Evolutionary conservation across 1,139 yeast species (phyloP).

Genomic region (Sporopachydermia cereana): DNA sequence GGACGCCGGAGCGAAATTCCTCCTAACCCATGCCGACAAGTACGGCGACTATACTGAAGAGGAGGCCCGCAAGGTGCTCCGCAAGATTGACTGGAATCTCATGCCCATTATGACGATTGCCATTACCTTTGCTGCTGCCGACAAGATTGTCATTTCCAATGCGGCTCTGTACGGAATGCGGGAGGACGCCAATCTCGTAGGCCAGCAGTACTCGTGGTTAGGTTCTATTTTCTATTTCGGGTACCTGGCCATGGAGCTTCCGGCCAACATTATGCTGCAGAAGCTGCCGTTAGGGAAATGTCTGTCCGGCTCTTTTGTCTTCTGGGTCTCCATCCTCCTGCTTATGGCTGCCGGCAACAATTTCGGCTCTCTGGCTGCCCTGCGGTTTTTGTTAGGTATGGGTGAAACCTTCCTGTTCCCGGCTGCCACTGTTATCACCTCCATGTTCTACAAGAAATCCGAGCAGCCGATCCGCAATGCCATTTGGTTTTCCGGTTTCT

Average conservation of each 20-base stretch:
- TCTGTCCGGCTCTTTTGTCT: constrained; percentile 8
- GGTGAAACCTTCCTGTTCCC: constrained; percentile 41
- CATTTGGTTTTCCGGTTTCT: constrained; percentile 43
- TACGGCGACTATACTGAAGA: constrained; percentile 15
- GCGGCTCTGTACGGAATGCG: constrained; percentile 35
- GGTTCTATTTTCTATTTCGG: constrained; percentile 37
- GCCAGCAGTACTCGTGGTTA: constrained; percentile 37
- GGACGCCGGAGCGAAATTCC: constrained; percentile 1
- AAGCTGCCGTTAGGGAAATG: constrained; percentile 17
- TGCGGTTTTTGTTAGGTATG: constrained; percentile 36
- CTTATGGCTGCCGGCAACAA: constrained; percentile 9
- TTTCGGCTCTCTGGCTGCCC: constrained; percentile 14
- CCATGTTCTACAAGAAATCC: constrained; percentile 41
- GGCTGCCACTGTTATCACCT: constrained; percentile 39
- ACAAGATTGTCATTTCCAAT: constrained; percentile 30
- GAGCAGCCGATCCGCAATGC: constrained; percentile 39
- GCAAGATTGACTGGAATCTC: constrained; percentile 27
- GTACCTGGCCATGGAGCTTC: constrained; percentile 32
- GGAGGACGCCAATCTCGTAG: constrained; percentile 26
- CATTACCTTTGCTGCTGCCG: constrained; percentile 32
- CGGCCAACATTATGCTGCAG: constrained; percentile 25
- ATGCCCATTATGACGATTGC: constrained; percentile 27
- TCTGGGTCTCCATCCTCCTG: constrained; percentile 10
- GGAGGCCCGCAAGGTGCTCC: constrained; percentile 21
- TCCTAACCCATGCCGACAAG: not conserved